Conservation (phyloP, 192 early-diverging fungal species). For the Gonapodya prolifera region DNA sequence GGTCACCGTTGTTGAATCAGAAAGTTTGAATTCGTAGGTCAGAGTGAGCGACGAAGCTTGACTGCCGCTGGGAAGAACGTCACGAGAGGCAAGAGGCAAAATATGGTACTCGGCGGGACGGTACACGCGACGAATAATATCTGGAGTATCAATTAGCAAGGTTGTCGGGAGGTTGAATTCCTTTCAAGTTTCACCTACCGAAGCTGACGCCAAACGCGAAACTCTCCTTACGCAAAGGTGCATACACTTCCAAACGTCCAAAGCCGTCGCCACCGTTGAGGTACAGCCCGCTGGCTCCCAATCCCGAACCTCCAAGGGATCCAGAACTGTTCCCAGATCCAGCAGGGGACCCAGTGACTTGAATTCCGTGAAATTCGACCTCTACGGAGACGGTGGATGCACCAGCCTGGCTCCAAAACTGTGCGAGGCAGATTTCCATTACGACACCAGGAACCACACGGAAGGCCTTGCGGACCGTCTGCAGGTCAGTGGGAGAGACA, state of each 20-base stretch:
- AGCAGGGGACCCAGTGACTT: constrained; percentile 18
- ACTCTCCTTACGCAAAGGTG: constrained; percentile 58
- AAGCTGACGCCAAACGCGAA: constrained; percentile 35
- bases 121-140: constrained; percentile 48
- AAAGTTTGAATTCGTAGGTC: constrained; percentile 57
- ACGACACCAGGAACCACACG: constrained; percentile 56
- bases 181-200: constrained; percentile 13
- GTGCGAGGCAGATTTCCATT: constrained; percentile 72
- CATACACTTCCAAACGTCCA: constrained; percentile 56
- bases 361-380: constrained; percentile 70
- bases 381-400: constrained; percentile 51
- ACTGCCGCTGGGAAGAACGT: constrained; percentile 53
- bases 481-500: constrained; percentile 35
- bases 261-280: constrained; percentile 38
- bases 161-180: neutral
- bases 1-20: constrained; percentile 38
- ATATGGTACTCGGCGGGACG: constrained; percentile 52
- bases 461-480: constrained; percentile 37
- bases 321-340: constrained; percentile 25
- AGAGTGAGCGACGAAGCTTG: constrained; percentile 61
- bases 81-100: constrained; percentile 57
- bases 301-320: constrained; percentile 17
- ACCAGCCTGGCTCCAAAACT: constrained; percentile 78
- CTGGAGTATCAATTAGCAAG: constrained; percentile 19
- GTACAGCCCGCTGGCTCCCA: constrained; percentile 14